Evolutionary conservation across 2,329 filamentous ascomycete species (phyloP), one percentile per base, ranked within the genome.

Genomic region (Ophiosphaerella korrae): DNA sequence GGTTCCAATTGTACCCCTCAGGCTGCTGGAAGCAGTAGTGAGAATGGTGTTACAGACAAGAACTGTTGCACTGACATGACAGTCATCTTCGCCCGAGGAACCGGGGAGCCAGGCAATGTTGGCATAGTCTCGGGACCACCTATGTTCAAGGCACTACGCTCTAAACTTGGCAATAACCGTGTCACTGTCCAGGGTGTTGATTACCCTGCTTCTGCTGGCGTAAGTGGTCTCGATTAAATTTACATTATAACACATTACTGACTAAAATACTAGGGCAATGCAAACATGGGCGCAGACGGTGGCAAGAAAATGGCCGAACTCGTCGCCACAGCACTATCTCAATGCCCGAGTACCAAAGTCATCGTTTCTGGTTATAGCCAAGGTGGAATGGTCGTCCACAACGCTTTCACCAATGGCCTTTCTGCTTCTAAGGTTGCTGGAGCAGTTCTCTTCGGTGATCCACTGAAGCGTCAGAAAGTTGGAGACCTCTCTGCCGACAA

Each of bases 21-120:
- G 8, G 26, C 26, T 29, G 26, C 26, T 11, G 26, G 26, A 29
- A 29, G 26, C 26, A 29, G 26, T 11, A 36, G 34, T 40, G 72
- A 74, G 39, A 77, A 77, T 53, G 75, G 74, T 8, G 67, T 78
- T 31, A 67, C 63, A 7, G 58, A 72, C 35, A 72, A 74, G 51
- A 64, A 52, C 16, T 73, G 67, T 60, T 78, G 76, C 64, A 69
- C 76, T 41, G 68, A 70, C 2, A 53, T 77, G 55, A 78, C 76
- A 2, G 67, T 78, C 44, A 74, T 78, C 45, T 78, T 76, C 46
- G 76, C 76, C 13, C 75, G 76, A 26, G 76, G 76, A 14, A 77
- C 74, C 1, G 63, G 60, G 9, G 77, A 78, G 53, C 24, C 58
- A 3, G 76, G 76, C 3, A 79, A 78, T 50, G 75, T 79, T 59